Evolutionary conservation across 2,329 filamentous ascomycete species (phyloP), one percentile per base, ranked within the genome.

Genomic region (Paramyrothecium sp.): DNA sequence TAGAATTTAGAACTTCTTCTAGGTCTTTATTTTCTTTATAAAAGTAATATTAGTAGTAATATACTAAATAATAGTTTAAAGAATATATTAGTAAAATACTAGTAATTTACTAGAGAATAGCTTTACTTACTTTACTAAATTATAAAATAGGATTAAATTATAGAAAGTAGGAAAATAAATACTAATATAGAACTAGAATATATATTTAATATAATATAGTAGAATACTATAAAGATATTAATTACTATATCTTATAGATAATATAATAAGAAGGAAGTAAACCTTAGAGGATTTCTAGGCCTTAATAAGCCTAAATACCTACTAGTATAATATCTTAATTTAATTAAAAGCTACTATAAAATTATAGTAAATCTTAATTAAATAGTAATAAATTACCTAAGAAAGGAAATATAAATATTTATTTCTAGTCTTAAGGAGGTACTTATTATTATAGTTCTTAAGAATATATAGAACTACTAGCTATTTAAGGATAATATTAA

Each of bases 271-370:
- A 38, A 38, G 16, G 16, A 38, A 26, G 21, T 22, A 51, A n/a
- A n/a, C n/a, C n/a, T 51, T 51, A 22, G 26, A 51, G 19, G 26
- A 51, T 51, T 54, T 56, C 50, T 48, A 56, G 30, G 8, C 55
- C 12, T 19, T 26, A 44, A 34, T 19, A 51, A 53, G 22, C 21
- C 34, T 44, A 51, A 38, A 38, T 38, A 38, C 16, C 50, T 33
- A 52, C 2, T 7, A 23, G 34, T 47, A 52, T 26, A n/a, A 46
- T 38, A 10, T 52, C 17, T 19, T 49, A 49, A 49, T 54, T 20
- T 41, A 54, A 21, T 41, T 21, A 44, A 3, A 5, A 41, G 8
- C 5, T 41, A 7, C 41, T 5, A 44, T 30, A 41, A 20, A 53
- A n/a, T 44, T 41, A n/a, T 41, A 21, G 22, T 41, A 20, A 41